Percentiles rank a stretch among this genome's conserved stretches.
phyloP scores from a whole-genome alignment of 768 basidiomycete genomes.

The Paxillus involutus region DNA sequence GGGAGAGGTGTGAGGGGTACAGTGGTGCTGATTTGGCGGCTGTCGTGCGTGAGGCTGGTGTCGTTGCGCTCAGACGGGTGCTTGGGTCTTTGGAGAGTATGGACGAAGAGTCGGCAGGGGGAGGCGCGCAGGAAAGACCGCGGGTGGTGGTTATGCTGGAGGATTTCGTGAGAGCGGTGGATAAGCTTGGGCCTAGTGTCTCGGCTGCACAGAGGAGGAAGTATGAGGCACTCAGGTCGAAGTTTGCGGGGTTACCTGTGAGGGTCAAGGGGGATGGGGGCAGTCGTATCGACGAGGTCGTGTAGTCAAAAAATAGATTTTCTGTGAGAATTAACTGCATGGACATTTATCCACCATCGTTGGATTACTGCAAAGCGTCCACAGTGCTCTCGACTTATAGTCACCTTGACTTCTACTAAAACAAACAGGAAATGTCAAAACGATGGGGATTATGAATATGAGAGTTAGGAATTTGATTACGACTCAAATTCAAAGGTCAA shows the following conservation, averaged over 20 bases:
- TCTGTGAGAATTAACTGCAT: not conserved
- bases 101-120: conserved; percentile 30
- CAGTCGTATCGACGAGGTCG: conserved; percentile 14
- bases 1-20: conserved; percentile 76
- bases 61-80: conserved; percentile 70
- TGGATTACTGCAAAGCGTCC: not conserved
- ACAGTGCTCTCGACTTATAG: not conserved
- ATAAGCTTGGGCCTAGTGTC: conserved; percentile 88
- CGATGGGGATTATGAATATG: too few relatives aligned
- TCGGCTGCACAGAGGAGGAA: conserved; percentile 73
- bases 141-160: conserved; percentile 50
- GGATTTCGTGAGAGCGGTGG: conserved; percentile 75
- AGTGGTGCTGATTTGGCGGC: conserved; percentile 92
- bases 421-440: too few relatives aligned
- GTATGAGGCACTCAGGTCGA: conserved; percentile 78
- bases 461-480: too few relatives aligned
- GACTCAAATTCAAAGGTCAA: too few relatives aligned
- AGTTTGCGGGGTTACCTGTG: conserved; percentile 80
- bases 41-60: conserved; percentile 86
- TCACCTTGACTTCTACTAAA: not conserved
- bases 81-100: conserved; percentile 68
- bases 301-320: not conserved
- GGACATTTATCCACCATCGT: not conserved
- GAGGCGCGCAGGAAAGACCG: conserved; percentile 16
- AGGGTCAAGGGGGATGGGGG: conserved; percentile 38